Conservation (phyloP, 345 rosid species). For the Eucalyptus curtisii region DNA sequence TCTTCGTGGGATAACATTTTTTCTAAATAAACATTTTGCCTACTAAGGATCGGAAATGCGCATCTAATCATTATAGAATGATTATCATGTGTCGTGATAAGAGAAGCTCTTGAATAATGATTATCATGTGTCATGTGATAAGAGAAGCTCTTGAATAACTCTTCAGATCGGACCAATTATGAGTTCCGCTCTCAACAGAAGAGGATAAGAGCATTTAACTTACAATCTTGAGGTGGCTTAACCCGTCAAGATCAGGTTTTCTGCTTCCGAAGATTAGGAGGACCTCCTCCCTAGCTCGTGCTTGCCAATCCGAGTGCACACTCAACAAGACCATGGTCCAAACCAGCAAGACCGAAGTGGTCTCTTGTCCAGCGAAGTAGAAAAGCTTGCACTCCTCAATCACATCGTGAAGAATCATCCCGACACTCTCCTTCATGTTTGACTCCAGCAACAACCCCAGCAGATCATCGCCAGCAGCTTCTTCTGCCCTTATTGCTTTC, state of each 20-base stretch:
- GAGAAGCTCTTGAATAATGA: neutral
- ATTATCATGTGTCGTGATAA: neutral
- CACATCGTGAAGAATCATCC: neutral
- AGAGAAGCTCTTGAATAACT: too few relatives aligned
- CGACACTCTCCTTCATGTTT: neutral
- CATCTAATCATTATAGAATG: neutral
- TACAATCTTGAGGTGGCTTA: constrained; percentile 20
- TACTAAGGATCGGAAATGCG: neutral
- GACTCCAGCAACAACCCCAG: neutral
- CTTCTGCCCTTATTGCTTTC: neutral
- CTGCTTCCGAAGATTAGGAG: constrained; percentile 14
- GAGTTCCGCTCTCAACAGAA: neutral
- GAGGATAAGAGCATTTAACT: neutral
- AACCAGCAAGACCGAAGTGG: constrained; percentile 34
- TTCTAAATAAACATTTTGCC: neutral
- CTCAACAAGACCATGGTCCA: constrained; percentile 46
- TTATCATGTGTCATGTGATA: too few relatives aligned
- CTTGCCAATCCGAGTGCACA: constrained; percentile 47
- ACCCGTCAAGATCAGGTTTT: constrained; percentile 19
- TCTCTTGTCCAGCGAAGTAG: constrained; percentile 60
- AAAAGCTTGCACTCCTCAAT: constrained; percentile 32
- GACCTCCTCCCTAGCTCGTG: constrained; percentile 38
- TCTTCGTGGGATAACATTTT: neutral
- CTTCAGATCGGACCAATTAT: neutral
- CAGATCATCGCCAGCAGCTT: neutral